A percentile compares a stretch with the other conserved stretches of the same genome.
Evolutionary conservation across 1,284 basidiomycete species (phyloP).

Genomic region (Ceratobasidium sp.): DNA sequence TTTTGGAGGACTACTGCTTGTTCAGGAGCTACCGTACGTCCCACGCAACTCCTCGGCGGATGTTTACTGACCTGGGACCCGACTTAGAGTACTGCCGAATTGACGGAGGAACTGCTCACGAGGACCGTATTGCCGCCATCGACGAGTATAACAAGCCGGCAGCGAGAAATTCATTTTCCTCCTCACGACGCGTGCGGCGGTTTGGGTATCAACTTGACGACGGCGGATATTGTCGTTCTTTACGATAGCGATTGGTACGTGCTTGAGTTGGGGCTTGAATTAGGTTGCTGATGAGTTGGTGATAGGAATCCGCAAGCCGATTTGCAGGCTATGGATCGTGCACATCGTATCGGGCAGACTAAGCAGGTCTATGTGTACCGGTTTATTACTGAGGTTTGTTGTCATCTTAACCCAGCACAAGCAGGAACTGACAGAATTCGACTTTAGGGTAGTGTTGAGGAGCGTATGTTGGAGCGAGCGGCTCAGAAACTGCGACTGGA

Average conservation of each 20-base stretch:
- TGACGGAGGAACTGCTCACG: conserved; percentile 94
- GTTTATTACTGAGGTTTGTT: conserved; percentile 85
- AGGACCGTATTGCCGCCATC: conserved; percentile 94
- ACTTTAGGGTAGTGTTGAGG: conserved; percentile 82
- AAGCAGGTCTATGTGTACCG: conserved; percentile 99
- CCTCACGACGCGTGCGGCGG: conserved; percentile 98
- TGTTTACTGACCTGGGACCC: background rate
- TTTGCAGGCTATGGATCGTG: conserved; percentile 98
- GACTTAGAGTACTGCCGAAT: conserved; percentile 88
- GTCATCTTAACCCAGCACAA: too few species aligned
- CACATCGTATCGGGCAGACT: conserved; percentile 97
- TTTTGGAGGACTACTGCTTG: conserved; percentile 96
- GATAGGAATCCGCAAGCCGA: conserved; percentile 96
- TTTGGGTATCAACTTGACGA: conserved; percentile 95
- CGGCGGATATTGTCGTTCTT: conserved; percentile 95
- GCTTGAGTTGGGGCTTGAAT: conserved; percentile 1
- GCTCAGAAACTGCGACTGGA: conserved; percentile 96
- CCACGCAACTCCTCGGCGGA: background rate
- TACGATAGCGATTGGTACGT: conserved; percentile 94
- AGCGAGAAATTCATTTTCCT: conserved; percentile 98
- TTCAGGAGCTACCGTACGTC: conserved; percentile 87
- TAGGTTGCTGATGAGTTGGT: conserved; percentile 40
- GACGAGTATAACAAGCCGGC: conserved; percentile 96
- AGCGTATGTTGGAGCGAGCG: conserved; percentile 94
- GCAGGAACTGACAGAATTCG: background rate